phyloP scores from a whole-genome alignment of 768 basidiomycete species.

The Tremella mesenterica region DNA sequence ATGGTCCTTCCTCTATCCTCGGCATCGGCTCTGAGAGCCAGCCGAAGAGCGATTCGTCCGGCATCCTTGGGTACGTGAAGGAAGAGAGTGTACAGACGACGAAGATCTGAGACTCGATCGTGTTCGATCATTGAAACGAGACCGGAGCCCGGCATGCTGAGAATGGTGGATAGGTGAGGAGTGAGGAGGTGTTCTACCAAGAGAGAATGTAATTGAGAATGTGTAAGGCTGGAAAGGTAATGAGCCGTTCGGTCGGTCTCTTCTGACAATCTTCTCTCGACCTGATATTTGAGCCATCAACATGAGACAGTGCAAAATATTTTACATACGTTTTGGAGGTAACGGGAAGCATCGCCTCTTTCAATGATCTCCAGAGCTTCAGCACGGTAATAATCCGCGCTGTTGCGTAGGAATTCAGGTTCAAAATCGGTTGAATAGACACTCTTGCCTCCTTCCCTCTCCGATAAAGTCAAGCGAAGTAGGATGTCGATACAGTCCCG shows the following conservation, averaged over 20 bases:
- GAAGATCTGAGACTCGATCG: conserved; percentile 65
- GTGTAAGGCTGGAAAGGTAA: conserved; percentile 72
- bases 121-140: conserved; percentile 77
- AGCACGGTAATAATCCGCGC: conserved; percentile 63
- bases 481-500: conserved; percentile 82
- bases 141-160: conserved; percentile 74
- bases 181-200: conserved; percentile 69
- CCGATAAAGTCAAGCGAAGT: conserved; percentile 52
- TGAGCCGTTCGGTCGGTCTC: conserved; percentile 78
- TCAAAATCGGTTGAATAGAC: conserved; percentile 81
- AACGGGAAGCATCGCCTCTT: conserved; percentile 70
- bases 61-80: conserved; percentile 52
- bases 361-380: conserved; percentile 66
- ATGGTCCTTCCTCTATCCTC: conserved; percentile 66
- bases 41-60: conserved; percentile 60
- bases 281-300: conserved; percentile 49
- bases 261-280: conserved; percentile 66
- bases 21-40: conserved; percentile 64
- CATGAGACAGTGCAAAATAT: neutral
- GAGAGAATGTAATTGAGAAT: conserved; percentile 59
- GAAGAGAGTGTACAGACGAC: conserved; percentile 70
- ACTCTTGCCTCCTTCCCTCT: conserved; percentile 44
- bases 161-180: conserved; percentile 63
- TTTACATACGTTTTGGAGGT: conserved; percentile 63
- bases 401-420: conserved; percentile 67